Base-by-base conservation (phyloP, 1,284 basidiomycete species). In the Coriolopsis trogii region DNA sequence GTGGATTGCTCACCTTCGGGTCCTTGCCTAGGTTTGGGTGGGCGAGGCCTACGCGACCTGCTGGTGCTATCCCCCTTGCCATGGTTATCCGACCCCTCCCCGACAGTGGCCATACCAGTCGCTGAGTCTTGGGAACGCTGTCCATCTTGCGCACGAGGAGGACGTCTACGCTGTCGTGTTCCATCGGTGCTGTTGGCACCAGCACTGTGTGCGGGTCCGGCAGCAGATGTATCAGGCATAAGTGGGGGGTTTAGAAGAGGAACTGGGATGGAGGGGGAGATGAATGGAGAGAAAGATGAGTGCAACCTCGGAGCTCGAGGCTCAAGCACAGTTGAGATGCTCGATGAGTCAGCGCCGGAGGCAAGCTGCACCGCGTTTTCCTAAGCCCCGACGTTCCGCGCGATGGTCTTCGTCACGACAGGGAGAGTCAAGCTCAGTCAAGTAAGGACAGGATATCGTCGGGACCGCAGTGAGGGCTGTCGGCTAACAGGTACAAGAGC, bases 11-110 rank as follows among this genome's bases (percentile, higher is more conserved):
- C 55, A 52, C 58, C 45, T 49, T 43, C 26, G 16, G 30, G 53
- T 21, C 46, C 49, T 20, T 24, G 46, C 24, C 33, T 40, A 10
- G 29, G 30, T 39, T 28, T 41, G 23, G n/a, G 40, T 31, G 49
- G 49, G 58, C 58, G 58, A 56, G 58, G 58, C 55, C 33, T 56
- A 20, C 46, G 49, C 24, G 52, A 47, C 58, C 47, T 56, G 20
- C 58, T 47, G 49, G 55, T 55, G 50, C 54, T 49, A 13, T 54
- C 48, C 39, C 33, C 36, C 26, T 37, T 46, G 33, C 29, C 28
- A 28, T 30, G 36, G 9, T 23, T 7, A 4, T 49, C 43, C 7
- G 38, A 15, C 9, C 40, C 45, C 36, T 21, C 36, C n/a, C n/a
- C 41, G 12, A 29, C 6, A 4, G 45, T 9, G n/a, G 37, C 41